These are phyloP conservation scores for Quercus gilva DNA, from an alignment of 306 rosid genomes.

Conservation along the genomic window DNA sequence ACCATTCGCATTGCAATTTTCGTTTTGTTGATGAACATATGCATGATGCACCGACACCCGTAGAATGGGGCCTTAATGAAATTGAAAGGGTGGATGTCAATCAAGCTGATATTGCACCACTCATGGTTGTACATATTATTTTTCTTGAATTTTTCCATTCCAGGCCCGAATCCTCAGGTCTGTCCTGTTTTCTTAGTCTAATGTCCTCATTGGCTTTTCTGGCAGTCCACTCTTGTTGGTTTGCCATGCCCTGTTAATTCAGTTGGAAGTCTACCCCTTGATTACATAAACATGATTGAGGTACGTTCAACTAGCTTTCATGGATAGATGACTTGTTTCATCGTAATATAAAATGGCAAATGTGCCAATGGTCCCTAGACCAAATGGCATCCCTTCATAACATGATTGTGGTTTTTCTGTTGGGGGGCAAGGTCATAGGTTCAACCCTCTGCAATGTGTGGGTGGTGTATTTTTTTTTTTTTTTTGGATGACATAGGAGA, in stretches of 20 bases:
- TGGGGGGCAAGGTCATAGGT: no score
- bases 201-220: conserved; percentile 32
- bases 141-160: conserved; percentile 5
- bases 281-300: conserved; percentile 66
- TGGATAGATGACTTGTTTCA: conserved; percentile 9
- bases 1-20: conserved; percentile 66
- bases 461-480: no score
- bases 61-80: conserved; percentile 77
- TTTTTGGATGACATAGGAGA: no score
- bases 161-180: conserved; percentile 11
- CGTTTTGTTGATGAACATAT: conserved; percentile 79
- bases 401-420: no score
- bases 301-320: conserved; percentile 39
- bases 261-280: conserved; percentile 81
- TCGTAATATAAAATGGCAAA: neutral
- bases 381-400: no score
- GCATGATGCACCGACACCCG: conserved; percentile 77
- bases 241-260: conserved; percentile 85
- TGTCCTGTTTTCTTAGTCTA: conserved; percentile 29
- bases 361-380: neutral
- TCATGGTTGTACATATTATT: conserved; percentile 56
- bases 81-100: conserved; percentile 92
- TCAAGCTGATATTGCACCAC: conserved; percentile 93
- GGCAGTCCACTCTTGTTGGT: conserved; percentile 85
- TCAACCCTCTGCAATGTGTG: no score